Base-by-base conservation (phyloP, 1,284 basidiomycete species). In the Wallemia ichthyophaga region DNA sequence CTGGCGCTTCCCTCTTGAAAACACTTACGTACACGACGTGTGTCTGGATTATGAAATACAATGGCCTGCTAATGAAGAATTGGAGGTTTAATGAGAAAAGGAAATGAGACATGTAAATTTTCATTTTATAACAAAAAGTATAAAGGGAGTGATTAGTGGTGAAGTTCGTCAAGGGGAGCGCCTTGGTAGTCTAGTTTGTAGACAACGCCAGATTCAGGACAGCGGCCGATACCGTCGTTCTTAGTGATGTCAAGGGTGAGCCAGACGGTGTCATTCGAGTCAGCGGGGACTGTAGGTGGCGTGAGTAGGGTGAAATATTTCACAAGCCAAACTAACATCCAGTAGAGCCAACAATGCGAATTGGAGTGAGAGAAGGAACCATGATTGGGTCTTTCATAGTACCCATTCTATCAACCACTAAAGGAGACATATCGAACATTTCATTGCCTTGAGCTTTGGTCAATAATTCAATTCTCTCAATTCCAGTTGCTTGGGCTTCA, bases 391-490 rank as follows among this genome's bases (percentile, higher is more conserved):
- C 77, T 61, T 78, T 76, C 67, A 84, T 76, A 59, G 92, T 96
- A 63, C 92, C 92, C 68, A 89, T 71, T 67, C 85, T 79, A 71
- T 80, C 82, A 63, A 88, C 75, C 68, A 88, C 81, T 63, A 96
- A 77, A 56, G 89, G 85, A 64, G 79, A 77, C 70, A 82, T 77
- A 72, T 95, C 89, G 74, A 96, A 98, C 60, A 91, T 80, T 56
- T 88, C 82, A 59, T 87, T 73, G 61, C 89, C 91, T 72, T 89
- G 79, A 67, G 89, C 75, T 65, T 85, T 81, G 67, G 85, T 86
- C 61, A 95, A 73, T 58, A 94, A 74, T 73, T 98, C 86, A 69
- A 91, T 80, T 71, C 92, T 85, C 73, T 95, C 91, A 62, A 95
- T 76, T 80, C 92, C 91, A 64, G 92, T 98, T 27, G 91, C 79